These are phyloP conservation scores for Rhizophora apiculata DNA, from an alignment of 345 rosid species.

Conservation along the genomic window DNA sequence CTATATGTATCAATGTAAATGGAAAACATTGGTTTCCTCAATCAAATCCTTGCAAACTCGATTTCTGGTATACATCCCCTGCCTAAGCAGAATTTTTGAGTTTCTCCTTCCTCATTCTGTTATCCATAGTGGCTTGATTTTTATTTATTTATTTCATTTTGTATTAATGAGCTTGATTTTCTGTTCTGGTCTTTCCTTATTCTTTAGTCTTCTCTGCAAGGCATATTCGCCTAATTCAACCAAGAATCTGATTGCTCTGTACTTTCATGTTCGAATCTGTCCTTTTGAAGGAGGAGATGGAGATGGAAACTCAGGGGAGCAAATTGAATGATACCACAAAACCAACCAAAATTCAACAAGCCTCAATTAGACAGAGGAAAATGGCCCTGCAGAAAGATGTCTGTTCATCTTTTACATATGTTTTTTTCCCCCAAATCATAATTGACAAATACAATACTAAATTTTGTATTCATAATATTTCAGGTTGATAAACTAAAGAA, in stretches of 20 bases:
- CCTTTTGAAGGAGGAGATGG: conserved; percentile 33
- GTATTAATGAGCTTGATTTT: not conserved
- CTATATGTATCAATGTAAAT: not conserved
- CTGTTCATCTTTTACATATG: not conserved
- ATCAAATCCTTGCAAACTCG: not conserved
- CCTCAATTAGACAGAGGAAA: conserved; percentile 48
- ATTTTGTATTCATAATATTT: conserved; percentile 13
- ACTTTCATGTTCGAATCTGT: not conserved
- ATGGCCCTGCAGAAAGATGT: conserved; percentile 77
- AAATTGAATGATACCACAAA: conserved; percentile 32
- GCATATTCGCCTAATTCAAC: not conserved
- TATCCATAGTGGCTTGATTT: not conserved
- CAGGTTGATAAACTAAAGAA: conserved; percentile 84
- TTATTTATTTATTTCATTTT: not conserved
- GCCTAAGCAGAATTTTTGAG: not conserved
- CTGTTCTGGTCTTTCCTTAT: not conserved
- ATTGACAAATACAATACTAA: not conserved
- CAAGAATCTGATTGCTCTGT: not conserved
- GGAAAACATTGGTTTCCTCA: not conserved
- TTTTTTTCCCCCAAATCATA: not conserved
- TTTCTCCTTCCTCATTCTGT: not conserved
- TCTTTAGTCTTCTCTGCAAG: not conserved
- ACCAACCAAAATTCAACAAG: conserved; percentile 31
- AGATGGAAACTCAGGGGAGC: conserved; percentile 41
- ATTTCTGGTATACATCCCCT: not conserved